Evolutionary conservation across 352 stramenopile species (phyloP), one percentile per base, ranked within the genome.

Genomic region (Pseudoperonospora humuli): DNA sequence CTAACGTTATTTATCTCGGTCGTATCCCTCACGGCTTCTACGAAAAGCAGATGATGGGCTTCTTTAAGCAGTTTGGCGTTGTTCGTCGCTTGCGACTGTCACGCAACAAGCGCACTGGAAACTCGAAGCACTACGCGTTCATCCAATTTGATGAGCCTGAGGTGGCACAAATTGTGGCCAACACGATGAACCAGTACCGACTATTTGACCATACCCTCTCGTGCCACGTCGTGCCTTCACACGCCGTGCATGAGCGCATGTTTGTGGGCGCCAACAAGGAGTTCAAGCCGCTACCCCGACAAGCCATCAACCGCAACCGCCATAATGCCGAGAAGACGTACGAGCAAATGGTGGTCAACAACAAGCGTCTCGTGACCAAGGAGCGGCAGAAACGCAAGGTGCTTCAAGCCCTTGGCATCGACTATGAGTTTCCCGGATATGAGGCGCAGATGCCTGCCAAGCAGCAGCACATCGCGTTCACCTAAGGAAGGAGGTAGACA

Each of bases 1-100:
- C 68, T 62, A 88, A 59, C 39, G 93, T 98, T 67, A 91, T 98
- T 67, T 98, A 98, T 77, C 75, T 98, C 40, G 93, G 94, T 17
- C 94, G 97, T 75, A 73, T 99, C 53, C 93, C 95, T 20, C 75
- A 93, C 60, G 89, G 92, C 24, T 98, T 98, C 51, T 97, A 97
- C 78, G 95, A 99, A 74, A 80, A 89, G 54, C 84, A 98, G 69
- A 92, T 99, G 57, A 61, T 70, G 31, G 84, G 75, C 14, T 98
- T 98, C 73, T 95, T 99, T 39, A 84, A 90, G 46, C 95, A 99
- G 70, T 99, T 99, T 54, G 95, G 95, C 47, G 64, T 80, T 20
- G 86, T 99, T 19, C 71, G 66, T 13, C 76, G 84, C 40, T 73
- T 97, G 39, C 75, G 90, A n/a, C 55, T 98, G 10, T 97, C 84